phyloP scores from a whole-genome alignment of 2,329 filamentous ascomycete genomes.

The Peltaster fructicola region DNA sequence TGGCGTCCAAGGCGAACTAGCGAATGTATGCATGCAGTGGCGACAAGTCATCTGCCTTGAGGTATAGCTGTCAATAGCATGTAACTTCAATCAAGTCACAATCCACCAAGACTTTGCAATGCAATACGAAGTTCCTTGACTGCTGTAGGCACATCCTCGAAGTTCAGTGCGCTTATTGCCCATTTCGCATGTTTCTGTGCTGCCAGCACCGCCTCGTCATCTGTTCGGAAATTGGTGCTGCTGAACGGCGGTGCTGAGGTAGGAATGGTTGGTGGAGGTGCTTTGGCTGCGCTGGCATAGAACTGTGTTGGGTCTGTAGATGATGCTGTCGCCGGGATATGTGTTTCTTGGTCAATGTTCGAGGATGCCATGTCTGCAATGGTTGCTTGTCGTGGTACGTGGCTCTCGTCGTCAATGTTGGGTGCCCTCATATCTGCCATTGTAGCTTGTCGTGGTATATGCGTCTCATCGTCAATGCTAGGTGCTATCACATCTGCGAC shows the following conservation, averaged over 20 bases:
- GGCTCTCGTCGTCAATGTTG: no score
- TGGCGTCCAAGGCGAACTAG: constrained; percentile 1
- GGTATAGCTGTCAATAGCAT: no score
- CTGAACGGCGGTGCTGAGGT: constrained; percentile 5
- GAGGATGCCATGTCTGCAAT: no score
- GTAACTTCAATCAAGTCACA: constrained; percentile 19
- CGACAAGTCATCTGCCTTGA: no score
- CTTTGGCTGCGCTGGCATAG: constrained; percentile 9
- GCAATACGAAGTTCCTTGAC: constrained; percentile 69
- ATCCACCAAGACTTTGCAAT: constrained; percentile 49
- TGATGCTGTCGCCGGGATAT: no score
- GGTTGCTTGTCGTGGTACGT: no score
- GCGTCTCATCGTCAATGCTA: constrained; percentile 2
- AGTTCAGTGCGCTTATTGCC: constrained; percentile 92
- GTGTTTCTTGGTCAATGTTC: no score
- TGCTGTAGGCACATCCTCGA: constrained; percentile 84
- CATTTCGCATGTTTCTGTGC: constrained; percentile 94
- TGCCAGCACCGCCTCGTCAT: constrained; percentile 53
- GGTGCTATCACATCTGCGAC: constrained; percentile 2
- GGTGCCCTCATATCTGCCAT: no score
- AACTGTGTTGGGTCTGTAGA: no score
- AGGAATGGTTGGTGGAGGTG: constrained; percentile 8
- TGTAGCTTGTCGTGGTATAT: no score
- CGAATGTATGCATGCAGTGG: no score
- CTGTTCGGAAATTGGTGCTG: no score